Evolutionary conservation across 2,329 filamentous ascomycete species (phyloP).

Genomic region (Scedosporium dehoogii): DNA sequence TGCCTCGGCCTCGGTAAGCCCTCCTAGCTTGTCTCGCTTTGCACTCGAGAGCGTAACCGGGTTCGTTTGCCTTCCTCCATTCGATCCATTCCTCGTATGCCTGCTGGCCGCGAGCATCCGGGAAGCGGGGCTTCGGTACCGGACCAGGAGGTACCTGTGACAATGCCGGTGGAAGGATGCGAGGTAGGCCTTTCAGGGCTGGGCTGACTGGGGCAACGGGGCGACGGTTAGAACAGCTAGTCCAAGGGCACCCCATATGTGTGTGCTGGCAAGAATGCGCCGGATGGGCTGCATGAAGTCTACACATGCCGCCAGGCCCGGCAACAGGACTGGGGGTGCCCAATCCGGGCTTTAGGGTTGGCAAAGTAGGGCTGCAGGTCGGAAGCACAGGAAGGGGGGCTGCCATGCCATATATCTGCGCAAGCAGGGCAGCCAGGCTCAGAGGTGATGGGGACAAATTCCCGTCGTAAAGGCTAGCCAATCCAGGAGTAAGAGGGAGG

Average conservation of each 20-base stretch:
- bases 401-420: not conserved
- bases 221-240: not conserved
- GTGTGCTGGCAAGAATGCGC: not conserved
- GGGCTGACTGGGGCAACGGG: not conserved
- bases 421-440: not conserved
- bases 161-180: not conserved
- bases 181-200: not conserved
- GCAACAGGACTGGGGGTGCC: not conserved
- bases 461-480: not conserved
- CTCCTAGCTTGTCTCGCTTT: constrained; percentile 31
- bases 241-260: not conserved
- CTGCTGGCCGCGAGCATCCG: constrained; percentile 31
- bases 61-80: constrained; percentile 37
- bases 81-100: constrained; percentile 38
- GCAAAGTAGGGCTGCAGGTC: not conserved
- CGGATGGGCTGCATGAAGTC: not conserved
- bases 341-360: not conserved
- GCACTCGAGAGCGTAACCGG: constrained; percentile 36
- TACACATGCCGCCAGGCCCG: not conserved
- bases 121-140: constrained; percentile 24
- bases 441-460: not conserved
- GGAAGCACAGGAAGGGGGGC: not conserved
- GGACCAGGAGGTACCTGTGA: constrained; percentile 2
- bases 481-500: not conserved
- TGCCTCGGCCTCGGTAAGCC: constrained; percentile 8